Base-by-base conservation (phyloP, 495 filamentous ascomycete species). In the Astrothelium macrocarpum region DNA sequence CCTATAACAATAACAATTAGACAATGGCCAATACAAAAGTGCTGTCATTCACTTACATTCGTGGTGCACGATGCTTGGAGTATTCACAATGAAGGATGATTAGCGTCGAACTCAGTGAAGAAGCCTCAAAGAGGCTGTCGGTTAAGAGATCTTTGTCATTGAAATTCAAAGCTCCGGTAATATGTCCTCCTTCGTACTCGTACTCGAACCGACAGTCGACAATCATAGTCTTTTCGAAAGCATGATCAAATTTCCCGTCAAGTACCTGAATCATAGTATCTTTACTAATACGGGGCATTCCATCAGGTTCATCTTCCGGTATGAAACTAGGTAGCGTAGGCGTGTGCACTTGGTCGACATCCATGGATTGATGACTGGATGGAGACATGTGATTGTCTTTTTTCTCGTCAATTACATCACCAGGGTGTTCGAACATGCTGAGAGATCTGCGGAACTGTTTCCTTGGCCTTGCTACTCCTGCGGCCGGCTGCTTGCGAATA, bases 141-240 rank as follows among this genome's bases (percentile, higher is more conserved):
- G 91, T 85, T 64, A 99, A 78, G 32, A 84, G 74, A 66, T 97
- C 93, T 75, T 96, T 97, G 75, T 96, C 90, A 72, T 96, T 97
- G 78, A 88, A 90, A 77, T 99, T 99, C 70, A 95, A 77, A 34
- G 95, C 95, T 0, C 89, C 88, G 59, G 89, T 81, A 66, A 99
- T 96, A 71, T 99, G 95, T 20, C 95, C 95, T 53, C 95, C 95
- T 32, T 95, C 87, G 73, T 92, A 99, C 76, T 99, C 95, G 73
- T 97, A 99, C 75, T 97, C 95, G 73, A 99, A 99, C 12, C 94
- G 89, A 72, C 95, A 99, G 70, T 99, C 95, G 60, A 99, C 85
- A 67, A 99, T 79, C 73, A 94, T 81, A 66, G 87, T 85, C 64
- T 90, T 82, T 60, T 89, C 85, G 70, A 86, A 97, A 1, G 81